Base-by-base conservation (phyloP, 192 early-diverging fungal species). In the Coemansia javaensis region DNA sequence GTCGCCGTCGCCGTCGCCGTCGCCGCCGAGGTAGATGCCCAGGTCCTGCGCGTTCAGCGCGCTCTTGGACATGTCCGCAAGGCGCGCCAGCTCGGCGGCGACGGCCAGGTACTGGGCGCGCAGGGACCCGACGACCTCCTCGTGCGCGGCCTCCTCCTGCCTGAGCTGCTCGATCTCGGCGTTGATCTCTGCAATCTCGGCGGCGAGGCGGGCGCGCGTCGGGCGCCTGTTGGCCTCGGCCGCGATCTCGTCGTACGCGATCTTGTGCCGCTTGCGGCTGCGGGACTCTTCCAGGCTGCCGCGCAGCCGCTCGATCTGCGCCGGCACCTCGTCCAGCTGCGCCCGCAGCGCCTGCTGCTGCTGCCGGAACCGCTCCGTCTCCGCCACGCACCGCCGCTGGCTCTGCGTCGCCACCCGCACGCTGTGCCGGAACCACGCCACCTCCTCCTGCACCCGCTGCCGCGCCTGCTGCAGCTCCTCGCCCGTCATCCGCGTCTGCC, bases 241-340 rank as follows among this genome's bases (percentile, higher is more conserved):
- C 4, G 69, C 69, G 34, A 72, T 72, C 31, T 72, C 69, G 40
- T 72, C 69, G 42, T 72, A 72, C 9, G 61, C 61, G 22, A 72
- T 64, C 18, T 59, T 55, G 60, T 72, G 61, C n/a, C 62, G 41
- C 53, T 72, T 72, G 45, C 61, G 56, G 40, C 46, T 65, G 24
- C 69, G 69, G 7, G 62, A 72, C n/a, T 60, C 61, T 14, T 72
- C 69, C 2, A 72, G 57, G 4, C 37, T 50, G 17, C 64, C 56
- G 10, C 53, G 41, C n/a, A 72, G 50, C 12, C 61, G 42, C 17
- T 50, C 47, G 5, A 63, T 53, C 14, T 64, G 40, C 1, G 30
- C 35, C 3, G 16, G 25, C 14, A 40, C 40, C 1, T 47, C 48
- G 2, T 32, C 17, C 7, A 72, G 56, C 13, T 36, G 33, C 5